These are phyloP conservation scores for Geranium incanum DNA, from an alignment of 441 rosid species.

Conservation along the genomic window DNA sequence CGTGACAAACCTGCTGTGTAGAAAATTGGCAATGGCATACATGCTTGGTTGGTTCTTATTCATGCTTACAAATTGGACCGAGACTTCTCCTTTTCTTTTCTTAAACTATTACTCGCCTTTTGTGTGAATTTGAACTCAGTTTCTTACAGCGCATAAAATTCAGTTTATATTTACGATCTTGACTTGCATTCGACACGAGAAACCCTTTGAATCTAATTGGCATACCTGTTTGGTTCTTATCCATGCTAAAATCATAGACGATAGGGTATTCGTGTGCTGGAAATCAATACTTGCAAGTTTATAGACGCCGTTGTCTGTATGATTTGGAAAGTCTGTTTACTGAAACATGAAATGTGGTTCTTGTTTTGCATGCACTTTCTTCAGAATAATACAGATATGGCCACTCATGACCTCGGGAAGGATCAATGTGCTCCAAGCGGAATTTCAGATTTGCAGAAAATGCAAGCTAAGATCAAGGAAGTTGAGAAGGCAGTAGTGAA, in stretches of 20 bases:
- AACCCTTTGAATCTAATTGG: neutral
- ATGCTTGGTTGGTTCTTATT: too few relatives aligned
- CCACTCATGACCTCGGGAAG: constrained; percentile 18
- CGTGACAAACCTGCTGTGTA: neutral
- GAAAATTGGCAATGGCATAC: too few relatives aligned
- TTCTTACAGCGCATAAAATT: too few relatives aligned
- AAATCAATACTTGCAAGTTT: constrained; percentile 5
- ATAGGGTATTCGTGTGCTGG: neutral
- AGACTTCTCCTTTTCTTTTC: too few relatives aligned
- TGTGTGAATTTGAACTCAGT: too few relatives aligned
- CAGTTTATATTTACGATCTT: too few relatives aligned
- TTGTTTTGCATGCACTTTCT: constrained; percentile 6
- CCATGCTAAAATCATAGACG: neutral
- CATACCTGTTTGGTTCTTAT: neutral
- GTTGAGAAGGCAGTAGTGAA: constrained; percentile 54
- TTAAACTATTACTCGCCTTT: too few relatives aligned
- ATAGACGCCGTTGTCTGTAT: neutral
- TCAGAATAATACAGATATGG: constrained; percentile 36
- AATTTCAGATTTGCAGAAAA: constrained; percentile 56
- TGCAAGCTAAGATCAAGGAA: constrained; percentile 56
- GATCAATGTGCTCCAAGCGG: constrained; percentile 30
- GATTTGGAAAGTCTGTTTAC: neutral
- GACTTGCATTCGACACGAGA: too few relatives aligned
- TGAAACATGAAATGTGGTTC: constrained; percentile 1
- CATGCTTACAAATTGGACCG: too few relatives aligned